Evolutionary conservation across 345 rosid species (phyloP).

Genomic region (Eucalyptus tenuipes): DNA sequence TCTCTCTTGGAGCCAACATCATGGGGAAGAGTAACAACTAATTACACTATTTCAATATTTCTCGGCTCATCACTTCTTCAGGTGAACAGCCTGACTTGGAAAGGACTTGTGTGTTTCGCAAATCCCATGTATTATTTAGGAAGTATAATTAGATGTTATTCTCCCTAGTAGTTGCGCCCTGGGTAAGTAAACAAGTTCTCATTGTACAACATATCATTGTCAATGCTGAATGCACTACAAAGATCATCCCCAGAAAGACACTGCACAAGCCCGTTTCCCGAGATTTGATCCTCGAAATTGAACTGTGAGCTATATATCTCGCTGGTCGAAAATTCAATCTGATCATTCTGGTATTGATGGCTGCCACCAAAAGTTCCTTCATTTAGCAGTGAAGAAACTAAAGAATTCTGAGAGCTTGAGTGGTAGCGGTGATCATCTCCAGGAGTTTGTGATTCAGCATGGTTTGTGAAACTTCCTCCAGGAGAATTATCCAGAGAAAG

Average conservation of each 20-base stretch:
- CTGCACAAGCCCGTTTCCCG: slow-evolving; percentile 26
- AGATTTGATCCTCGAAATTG: slow-evolving; percentile 29
- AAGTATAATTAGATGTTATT: slow-evolving; percentile 7
- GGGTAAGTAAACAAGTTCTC: not conserved
- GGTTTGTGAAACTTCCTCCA: not conserved
- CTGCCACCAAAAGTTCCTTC: slow-evolving; percentile 10
- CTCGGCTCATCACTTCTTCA: not conserved
- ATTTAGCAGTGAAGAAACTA: not conserved
- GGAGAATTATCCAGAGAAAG: not conserved
- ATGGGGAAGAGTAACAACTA: not conserved
- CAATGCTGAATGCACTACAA: slow-evolving; percentile 24
- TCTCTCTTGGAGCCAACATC: not conserved
- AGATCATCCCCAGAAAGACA: slow-evolving; percentile 18
- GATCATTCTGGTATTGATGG: slow-evolving; percentile 3
- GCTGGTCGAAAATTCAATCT: slow-evolving; percentile 7
- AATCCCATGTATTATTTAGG: not conserved
- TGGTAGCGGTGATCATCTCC: not conserved
- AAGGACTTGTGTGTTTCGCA: not conserved
- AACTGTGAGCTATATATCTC: slow-evolving; percentile 33
- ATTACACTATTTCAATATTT: not conserved
- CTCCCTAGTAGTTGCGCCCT: not conserved
- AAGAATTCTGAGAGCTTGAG: slow-evolving; percentile 9
- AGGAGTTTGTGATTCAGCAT: not conserved
- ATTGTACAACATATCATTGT: slow-evolving; percentile 21
- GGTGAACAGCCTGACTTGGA: not conserved